phyloP scores from a whole-genome alignment of 2,329 filamentous ascomycete genomes.

The Aspergillus ruber region DNA sequence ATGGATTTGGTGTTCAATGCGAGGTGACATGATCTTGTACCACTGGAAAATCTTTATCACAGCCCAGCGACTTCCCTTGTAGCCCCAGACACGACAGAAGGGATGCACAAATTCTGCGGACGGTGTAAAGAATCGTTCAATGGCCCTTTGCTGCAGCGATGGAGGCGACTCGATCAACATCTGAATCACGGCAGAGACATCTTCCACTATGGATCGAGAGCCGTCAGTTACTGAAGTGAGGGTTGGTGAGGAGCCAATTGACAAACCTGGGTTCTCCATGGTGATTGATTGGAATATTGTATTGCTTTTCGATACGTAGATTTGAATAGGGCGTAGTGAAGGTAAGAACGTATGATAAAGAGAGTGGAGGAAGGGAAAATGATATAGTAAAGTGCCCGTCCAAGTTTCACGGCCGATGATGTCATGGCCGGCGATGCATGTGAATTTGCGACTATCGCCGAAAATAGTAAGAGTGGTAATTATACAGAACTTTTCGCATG shows the following conservation, averaged over 20 bases:
- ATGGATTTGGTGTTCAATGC: conserved; percentile 62
- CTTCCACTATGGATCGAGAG: conserved; percentile 35
- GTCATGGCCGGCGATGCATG: neutral
- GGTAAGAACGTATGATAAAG: neutral
- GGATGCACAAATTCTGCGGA: conserved; percentile 71
- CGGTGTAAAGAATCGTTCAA: conserved; percentile 67
- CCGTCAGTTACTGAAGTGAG: neutral
- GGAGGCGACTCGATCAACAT: conserved; percentile 62
- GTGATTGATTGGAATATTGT: conserved; percentile 10
- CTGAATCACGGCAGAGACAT: conserved; percentile 62
- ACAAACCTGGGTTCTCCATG: conserved; percentile 18
- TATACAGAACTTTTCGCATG: neutral
- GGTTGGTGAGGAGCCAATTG: neutral
- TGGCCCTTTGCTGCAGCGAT: conserved; percentile 56
- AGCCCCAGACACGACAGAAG: conserved; percentile 61
- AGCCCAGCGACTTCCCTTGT: conserved; percentile 58
- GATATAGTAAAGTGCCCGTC: neutral
- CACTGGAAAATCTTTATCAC: conserved; percentile 68
- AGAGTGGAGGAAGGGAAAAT: neutral
- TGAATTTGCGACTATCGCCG: neutral
- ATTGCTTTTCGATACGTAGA: conserved; percentile 23
- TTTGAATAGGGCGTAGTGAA: neutral
- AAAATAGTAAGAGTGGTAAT: neutral
- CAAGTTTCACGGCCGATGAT: neutral
- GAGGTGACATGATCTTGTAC: conserved; percentile 77